Base-by-base conservation (phyloP, 495 filamentous ascomycete genomes). In the Xanthoparmelia taractica region DNA sequence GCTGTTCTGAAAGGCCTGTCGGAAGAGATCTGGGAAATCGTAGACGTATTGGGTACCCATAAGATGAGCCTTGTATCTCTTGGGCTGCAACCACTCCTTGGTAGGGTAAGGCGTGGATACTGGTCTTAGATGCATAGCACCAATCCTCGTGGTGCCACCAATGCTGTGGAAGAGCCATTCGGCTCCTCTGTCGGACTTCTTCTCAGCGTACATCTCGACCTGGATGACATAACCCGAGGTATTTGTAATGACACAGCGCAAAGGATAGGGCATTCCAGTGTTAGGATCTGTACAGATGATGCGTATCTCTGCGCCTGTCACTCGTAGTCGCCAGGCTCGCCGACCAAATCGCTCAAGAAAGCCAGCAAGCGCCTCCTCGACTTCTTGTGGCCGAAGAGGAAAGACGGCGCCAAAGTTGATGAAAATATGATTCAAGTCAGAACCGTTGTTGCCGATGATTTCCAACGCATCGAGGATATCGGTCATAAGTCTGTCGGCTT, bases 31-130 rank as follows among this genome's bases (percentile, higher is more conserved):
- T 11, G 94, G 94, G 89, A 98, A 98, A 79, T 98, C 94, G 74
- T 98, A 98, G 63, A 96, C 95, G 68, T 96, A 98, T 74, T 98
- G 94, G 23, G 94, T 98, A 68, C 94, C 94, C 92, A 97, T 97
- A 60, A 98, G 73, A 75, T 98, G 94, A 58, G 94, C 94, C 85
- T 95, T 97, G 86, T 97, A 97, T 63, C 94, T 84, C 85, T 97
- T 98, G 65, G 94, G 94, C 78, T 98, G 94, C 66, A 97, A 80
- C 87, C 92, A 96, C 73, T 96, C 95, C 82, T 97, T 98, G 69
- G 93, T 96, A 34, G 92, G 88, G 77, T 98, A 97, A 29, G 94
- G 94, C 11, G 94, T 90, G 38, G 85, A 87, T 48, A 97, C 93
- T 8, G 92, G 84, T 65, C 91, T 82, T 74, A 98, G 78, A 72